phyloP scores from a whole-genome alignment of 1,284 basidiomycete species.

The Schizophyllum amplum region DNA sequence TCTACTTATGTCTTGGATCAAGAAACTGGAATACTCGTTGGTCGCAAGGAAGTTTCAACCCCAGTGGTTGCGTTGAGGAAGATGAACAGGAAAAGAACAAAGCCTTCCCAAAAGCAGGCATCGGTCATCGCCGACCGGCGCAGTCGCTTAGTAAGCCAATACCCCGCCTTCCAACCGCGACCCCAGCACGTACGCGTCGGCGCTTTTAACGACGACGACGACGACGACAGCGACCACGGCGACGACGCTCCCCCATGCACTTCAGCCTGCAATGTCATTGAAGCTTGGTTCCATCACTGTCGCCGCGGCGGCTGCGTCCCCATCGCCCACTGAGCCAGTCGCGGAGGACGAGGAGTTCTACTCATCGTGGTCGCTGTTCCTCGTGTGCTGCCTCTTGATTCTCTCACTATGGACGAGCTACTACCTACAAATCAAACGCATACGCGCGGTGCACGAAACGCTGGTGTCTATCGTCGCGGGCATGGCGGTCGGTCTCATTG shows the following conservation, averaged over 20 bases:
- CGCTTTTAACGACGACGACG: not conserved
- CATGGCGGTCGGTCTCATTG: constrained; percentile 91
- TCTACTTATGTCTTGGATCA: not conserved
- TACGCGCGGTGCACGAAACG: constrained; percentile 95
- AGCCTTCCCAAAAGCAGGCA: not conserved
- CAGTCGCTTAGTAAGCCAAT: not conserved
- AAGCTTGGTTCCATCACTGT: not conserved
- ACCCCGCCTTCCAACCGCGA: not conserved
- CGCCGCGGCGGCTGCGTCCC: constrained; percentile 4
- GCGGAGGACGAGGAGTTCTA: constrained; percentile 83
- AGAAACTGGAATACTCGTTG: no score
- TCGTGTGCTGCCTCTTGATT: constrained; percentile 91
- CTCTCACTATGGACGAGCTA: constrained; percentile 95
- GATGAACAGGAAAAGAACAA: not conserved
- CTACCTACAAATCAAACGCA: constrained; percentile 94
- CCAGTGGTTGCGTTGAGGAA: no score
- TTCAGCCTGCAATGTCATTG: not conserved
- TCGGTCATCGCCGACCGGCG: not conserved
- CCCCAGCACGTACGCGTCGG: not conserved
- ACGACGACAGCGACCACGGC: not conserved
- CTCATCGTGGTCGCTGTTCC: constrained; percentile 90
- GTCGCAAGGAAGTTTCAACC: no score
- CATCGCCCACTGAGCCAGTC: constrained; percentile 27
- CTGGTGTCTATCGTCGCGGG: constrained; percentile 93
- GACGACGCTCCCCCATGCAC: not conserved